Evolutionary conservation across 1,139 yeast genomes (phyloP), one percentile per base, ranked within the genome.

Genomic region (Yamadazyma atmosphaerica): DNA sequence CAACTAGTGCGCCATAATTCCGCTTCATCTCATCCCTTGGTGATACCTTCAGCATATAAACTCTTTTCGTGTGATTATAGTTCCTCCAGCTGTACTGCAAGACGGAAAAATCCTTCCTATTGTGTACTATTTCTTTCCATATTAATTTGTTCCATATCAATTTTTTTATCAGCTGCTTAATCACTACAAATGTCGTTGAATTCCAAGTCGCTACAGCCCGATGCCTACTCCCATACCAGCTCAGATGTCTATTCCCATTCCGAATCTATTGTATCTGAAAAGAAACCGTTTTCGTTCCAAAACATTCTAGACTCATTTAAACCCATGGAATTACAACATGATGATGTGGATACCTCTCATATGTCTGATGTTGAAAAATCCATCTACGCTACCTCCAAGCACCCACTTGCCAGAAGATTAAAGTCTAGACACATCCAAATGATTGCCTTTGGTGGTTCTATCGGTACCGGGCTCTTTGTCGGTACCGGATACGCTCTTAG

Each of bases 401-500:
- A 66, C 33, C 70, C 68, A 10, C 56, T 66, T 37, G 61, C 66
- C 17, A 54, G 72, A 44, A 54, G 61, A 38, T 62, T 70, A 43
- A 60, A 65, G 43, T 56, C 67, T 29, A 58, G 74, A 45, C 75
- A 70, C 46, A 56, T 70, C 40, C 72, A 66, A 43, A 67, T 68
- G 74, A 68, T 69, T 45, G 73, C 75, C 33, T 61, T 70, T 41
- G 75, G 74, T 36, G 75, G 75, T 34, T 54, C 66, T 36, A 68
- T 70, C 38, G 66, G 68, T 43, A 64, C 80, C 11, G 80, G 80
- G 50, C 58, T 74, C 39, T 73, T 73, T 51, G 85, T 87, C 10
- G 84, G 88, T 40, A 77, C 83, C 43, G 95, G 95, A 21, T 72
- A 74, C 38, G 84, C 85, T 2, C 65, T 88, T 45, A 65, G 72